Evolutionary conservation across 257 asterid species (phyloP).

Genomic region (Schizonepeta tenuifolia): DNA sequence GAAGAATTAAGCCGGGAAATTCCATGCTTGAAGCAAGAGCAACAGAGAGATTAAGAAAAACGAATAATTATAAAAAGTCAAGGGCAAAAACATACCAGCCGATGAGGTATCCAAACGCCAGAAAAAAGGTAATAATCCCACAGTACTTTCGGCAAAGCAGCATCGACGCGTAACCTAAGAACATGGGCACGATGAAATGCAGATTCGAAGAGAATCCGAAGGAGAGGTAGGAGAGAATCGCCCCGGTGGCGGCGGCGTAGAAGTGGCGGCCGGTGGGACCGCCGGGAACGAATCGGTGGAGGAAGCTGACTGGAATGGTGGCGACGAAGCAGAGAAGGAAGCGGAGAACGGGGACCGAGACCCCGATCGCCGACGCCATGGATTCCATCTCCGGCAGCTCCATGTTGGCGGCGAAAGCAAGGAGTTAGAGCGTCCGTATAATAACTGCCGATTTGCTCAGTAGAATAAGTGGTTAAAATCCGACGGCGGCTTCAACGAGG

Average conservation of each 20-base stretch:
- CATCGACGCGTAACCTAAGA: slow-evolving; percentile 87
- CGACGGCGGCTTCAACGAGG: slow-evolving; percentile 13
- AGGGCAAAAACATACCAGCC: slow-evolving; percentile 68
- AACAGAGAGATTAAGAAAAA: background rate
- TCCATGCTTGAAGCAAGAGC: slow-evolving; percentile 19
- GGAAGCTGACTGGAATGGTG: slow-evolving; percentile 86
- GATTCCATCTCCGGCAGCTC: slow-evolving; percentile 81
- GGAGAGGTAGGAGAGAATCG: slow-evolving; percentile 68
- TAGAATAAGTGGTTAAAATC: slow-evolving; percentile 9
- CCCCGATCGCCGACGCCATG: slow-evolving; percentile 90
- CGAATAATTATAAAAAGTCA: background rate
- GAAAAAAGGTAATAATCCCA: slow-evolving; percentile 72
- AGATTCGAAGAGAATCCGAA: slow-evolving; percentile 94
- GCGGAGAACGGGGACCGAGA: slow-evolving; percentile 90
- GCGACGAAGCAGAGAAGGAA: slow-evolving; percentile 79
- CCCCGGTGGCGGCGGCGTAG: slow-evolving; percentile 84
- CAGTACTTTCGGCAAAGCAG: slow-evolving; percentile 60
- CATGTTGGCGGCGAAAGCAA: slow-evolving; percentile 40
- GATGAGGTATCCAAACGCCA: slow-evolving; percentile 90
- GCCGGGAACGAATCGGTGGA: slow-evolving; percentile 85
- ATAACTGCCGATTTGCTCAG: slow-evolving; percentile 7
- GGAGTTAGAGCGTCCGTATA: background rate
- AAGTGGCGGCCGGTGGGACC: slow-evolving; percentile 73
- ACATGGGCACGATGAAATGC: slow-evolving; percentile 88
- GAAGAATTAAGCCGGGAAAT: slow-evolving; percentile 4